phyloP scores from a whole-genome alignment of 495 filamentous ascomycete genomes.

The Parachaetomium inaequale region DNA sequence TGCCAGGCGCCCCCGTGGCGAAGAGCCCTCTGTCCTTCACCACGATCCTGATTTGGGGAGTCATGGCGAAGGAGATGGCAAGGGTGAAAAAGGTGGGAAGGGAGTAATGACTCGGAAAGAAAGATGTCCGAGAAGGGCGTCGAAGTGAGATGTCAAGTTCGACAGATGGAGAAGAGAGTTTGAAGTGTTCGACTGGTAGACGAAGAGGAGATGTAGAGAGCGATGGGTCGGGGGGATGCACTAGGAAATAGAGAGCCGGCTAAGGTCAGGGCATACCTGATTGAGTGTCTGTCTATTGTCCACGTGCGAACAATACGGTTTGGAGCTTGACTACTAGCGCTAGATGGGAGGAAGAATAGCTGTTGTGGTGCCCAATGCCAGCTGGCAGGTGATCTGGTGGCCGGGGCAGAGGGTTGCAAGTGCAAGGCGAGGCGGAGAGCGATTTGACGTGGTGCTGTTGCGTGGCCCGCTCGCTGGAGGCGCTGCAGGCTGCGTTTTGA shows the following conservation, averaged over 20 bases:
- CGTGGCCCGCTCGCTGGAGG: constrained; percentile 2
- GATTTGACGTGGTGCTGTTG: constrained; percentile 17
- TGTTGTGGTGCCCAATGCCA: constrained; percentile 28
- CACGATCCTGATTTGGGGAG: constrained; percentile 11
- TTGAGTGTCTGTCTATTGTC: not conserved
- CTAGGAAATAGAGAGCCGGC: not conserved
- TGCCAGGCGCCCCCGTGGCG: not conserved
- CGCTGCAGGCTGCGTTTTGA: not conserved
- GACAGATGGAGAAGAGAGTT: not conserved
- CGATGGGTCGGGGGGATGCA: not conserved
- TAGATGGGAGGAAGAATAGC: not conserved
- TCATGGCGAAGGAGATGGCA: constrained; percentile 3
- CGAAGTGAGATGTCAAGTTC: not conserved
- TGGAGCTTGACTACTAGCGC: not conserved
- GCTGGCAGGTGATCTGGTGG: constrained; percentile 21
- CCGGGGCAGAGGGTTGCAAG: not conserved
- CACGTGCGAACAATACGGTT: not conserved
- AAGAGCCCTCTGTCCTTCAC: constrained; percentile 1
- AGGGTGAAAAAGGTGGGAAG: not conserved
- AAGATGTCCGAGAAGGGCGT: not conserved
- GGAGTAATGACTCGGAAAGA: not conserved
- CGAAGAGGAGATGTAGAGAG: not conserved
- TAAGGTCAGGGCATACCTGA: constrained; percentile 8
- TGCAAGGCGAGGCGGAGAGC: not conserved
- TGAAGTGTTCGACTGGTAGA: not conserved